Base-by-base conservation (phyloP, 2,329 filamentous ascomycete genomes). In the Incumbomyces lentus region DNA sequence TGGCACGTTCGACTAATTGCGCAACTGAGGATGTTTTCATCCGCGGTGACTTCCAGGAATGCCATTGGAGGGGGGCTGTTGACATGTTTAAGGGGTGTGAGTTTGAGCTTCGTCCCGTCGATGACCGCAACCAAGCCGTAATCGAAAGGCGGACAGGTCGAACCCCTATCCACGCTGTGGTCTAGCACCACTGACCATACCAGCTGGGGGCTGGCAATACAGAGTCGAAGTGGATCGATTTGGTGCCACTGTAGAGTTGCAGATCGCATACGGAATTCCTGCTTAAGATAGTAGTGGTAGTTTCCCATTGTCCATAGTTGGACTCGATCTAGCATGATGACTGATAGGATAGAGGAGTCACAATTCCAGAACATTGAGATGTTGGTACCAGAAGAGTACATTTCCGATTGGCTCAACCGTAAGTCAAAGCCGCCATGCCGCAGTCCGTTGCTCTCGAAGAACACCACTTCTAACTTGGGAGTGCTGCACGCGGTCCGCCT, bases 271-370 rank as follows among this genome's bases (percentile, higher is more conserved):
- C 58, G 22, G 56, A 95, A 72, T 61, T 95, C 88, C 62, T 95
- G 88, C 68, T 98, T 98, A 13, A 98, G 72, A 63, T 96, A 96
- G 78, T 92, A 98, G 62, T 96, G 86, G 57, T 98, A 98, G 63
- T 98, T 98, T 16, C 87, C 85, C 75, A 84, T 95, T 1, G 88
- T 95, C 92, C 92, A 98, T 1, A 98, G 70, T 60, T 98, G 92
- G n/a, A 92, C 69, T 47, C 79, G 75, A 53, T 88, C 78, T 29
- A 71, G 70, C 55, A 89, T 78, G 1, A 78, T 72, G n/a, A 95
- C 81, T 5, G 90, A 88, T 38, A 98, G 73, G 1, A 95, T 86
- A 1, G 82, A 90, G 0, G 92, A 98, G 62, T 98, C 90, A 3
- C 79, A 75, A 60, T 95, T 98, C 92, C 92, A 98, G 40, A 77